These are phyloP conservation scores for Wickerhamomyces queroliae DNA, from an alignment of 805 yeast genomes.

Conservation along the genomic window DNA sequence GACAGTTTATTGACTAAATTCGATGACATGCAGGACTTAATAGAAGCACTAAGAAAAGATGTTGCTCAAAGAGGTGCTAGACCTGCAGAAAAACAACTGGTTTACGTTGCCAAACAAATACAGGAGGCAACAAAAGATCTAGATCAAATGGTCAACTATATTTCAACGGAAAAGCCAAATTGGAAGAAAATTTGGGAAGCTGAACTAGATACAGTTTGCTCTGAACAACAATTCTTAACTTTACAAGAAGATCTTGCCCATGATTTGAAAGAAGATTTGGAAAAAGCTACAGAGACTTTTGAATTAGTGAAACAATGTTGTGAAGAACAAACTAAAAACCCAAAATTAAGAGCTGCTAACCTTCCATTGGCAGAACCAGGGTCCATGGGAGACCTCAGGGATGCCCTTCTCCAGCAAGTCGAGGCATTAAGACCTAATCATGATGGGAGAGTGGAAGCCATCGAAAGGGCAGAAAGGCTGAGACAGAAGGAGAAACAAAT, in stretches of 20 bases:
- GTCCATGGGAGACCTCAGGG: constrained; percentile 53
- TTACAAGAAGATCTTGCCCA: constrained; percentile 81
- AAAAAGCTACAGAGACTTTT: constrained; percentile 76
- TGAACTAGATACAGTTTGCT: constrained; percentile 84
- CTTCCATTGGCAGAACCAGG: constrained; percentile 59
- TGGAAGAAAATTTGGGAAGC: constrained; percentile 94
- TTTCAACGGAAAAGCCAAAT: constrained; percentile 64
- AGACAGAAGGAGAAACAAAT: constrained; percentile 66
- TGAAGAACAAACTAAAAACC: constrained; percentile 65
- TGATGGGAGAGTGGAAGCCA: constrained; percentile 80
- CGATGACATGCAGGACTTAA: constrained; percentile 87
- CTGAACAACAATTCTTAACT: constrained; percentile 88
- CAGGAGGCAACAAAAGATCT: constrained; percentile 48
- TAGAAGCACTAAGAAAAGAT: constrained; percentile 85
- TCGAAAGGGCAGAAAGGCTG: constrained; percentile 77
- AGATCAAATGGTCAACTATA: constrained; percentile 49
- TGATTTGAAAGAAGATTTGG: constrained; percentile 77
- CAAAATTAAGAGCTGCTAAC: constrained; percentile 31
- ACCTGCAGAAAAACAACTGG: constrained; percentile 70
- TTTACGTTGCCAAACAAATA: constrained; percentile 60
- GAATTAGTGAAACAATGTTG: constrained; percentile 76
- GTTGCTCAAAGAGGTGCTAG: constrained; percentile 88
- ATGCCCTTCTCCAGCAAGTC: constrained; percentile 79
- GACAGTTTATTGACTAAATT: constrained; percentile 70
- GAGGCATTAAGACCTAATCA: constrained; percentile 78